Evolutionary conservation across 2,329 filamentous ascomycete species (phyloP), one percentile per base, ranked within the genome.

Genomic region (Trichoderma sp.): DNA sequence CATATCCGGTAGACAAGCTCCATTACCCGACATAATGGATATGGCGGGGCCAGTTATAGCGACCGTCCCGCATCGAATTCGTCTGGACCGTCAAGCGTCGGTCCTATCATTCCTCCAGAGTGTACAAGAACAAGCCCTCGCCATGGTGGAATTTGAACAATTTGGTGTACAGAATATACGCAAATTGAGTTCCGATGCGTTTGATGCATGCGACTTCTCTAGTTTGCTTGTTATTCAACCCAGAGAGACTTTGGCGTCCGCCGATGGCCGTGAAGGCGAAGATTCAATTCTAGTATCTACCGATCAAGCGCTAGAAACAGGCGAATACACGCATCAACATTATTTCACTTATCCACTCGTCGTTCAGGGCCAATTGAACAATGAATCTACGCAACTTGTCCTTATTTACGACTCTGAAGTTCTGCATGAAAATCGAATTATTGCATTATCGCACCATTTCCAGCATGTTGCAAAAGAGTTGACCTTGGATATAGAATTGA

Each of bases 151-250:
- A 2, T 71, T 69, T 40, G 72, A 75, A 40, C 72, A 74, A 24
- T 70, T 58, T 10, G 74, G 74, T 29, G 62, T 76, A 6, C 74
- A 74, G 19, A 70, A 72, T 43, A 74, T 75, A 31, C 31, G 62
- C 14, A 71, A 70, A 52, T 31, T 73, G 2, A 71, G 59, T 47
- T 24, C 68, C 5, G 64, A 53, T 4, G 64, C 70, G 2, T 66
- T 67, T n/a, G 64, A 64, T 4, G 72, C 70, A 5, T 72, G 71
- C 33, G 70, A 73, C 4, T 74, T 74, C 57, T 70, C 64, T 19
- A 74, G 69, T 29, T 52, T 73, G 24, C 58, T 75, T 4, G 72
- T 74, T 31, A 56, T 71, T 35, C 70, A 71, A 27, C 70, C 70
- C 1, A 56, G n/a, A 35, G 37, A 69, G 13, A 35, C 58, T 11